A percentile compares a stretch with the other conserved stretches of the same genome.
Conservation (phyloP, 306 rosid genomes). For the Castanopsis chinensis region DNA sequence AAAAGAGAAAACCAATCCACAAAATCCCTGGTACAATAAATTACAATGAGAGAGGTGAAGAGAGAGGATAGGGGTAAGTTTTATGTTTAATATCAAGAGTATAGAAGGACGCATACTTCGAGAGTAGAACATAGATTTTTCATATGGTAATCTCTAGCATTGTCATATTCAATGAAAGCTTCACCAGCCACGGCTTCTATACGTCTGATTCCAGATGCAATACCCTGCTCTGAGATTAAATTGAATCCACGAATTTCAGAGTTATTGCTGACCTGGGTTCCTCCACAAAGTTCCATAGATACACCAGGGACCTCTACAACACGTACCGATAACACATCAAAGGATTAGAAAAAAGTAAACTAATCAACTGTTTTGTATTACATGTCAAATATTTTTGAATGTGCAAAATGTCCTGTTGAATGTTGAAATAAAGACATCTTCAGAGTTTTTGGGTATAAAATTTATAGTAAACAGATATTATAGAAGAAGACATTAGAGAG, state of each 20-base stretch:
- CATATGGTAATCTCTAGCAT: slow-evolving; percentile 74
- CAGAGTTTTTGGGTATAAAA: neutral
- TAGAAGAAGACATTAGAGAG: neutral
- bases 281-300: slow-evolving; percentile 98
- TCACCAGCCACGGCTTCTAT: slow-evolving; percentile 99
- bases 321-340: slow-evolving; percentile 66
- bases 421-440: neutral
- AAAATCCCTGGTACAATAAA: neutral
- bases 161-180: slow-evolving; percentile 80
- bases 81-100: neutral
- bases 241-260: slow-evolving; percentile 94
- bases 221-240: slow-evolving; percentile 88
- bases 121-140: slow-evolving; percentile 78
- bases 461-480: neutral
- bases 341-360: slow-evolving; percentile 13
- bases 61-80: neutral
- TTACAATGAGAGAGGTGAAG: neutral
- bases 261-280: slow-evolving; percentile 86
- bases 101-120: slow-evolving; percentile 56
- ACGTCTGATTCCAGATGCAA: slow-evolving; percentile 93
- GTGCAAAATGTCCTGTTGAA: neutral
- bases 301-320: slow-evolving; percentile 97
- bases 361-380: neutral
- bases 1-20: neutral
- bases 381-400: neutral